phyloP scores from a whole-genome alignment of 148 eudicot species.

The Vaccinium macrocarpon region DNA sequence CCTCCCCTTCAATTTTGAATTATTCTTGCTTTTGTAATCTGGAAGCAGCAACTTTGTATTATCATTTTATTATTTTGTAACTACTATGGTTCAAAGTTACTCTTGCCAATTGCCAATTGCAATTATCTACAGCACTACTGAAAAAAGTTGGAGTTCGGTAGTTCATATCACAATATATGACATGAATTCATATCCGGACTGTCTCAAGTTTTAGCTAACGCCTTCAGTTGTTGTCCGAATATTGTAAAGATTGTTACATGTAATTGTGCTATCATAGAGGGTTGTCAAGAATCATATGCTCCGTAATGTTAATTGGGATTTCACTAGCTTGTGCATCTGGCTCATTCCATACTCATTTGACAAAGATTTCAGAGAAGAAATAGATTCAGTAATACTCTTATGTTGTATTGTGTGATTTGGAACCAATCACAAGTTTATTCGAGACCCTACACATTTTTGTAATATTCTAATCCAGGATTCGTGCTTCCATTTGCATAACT shows the following conservation, averaged over 20 bases:
- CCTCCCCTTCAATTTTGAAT: not conserved
- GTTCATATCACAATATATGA: not conserved
- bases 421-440: not conserved
- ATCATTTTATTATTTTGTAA: not conserved
- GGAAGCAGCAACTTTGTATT: not conserved
- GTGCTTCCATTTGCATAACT: not conserved
- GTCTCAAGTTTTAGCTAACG: not conserved
- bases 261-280: not conserved
- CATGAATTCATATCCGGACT: not conserved
- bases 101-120: not conserved
- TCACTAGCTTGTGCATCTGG: not conserved
- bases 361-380: not conserved
- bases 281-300: not conserved
- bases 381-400: not conserved
- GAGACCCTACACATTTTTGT: not conserved
- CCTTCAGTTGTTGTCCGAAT: not conserved
- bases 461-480: not conserved
- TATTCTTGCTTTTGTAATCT: not conserved
- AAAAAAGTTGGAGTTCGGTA: not conserved
- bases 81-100: not conserved
- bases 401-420: not conserved
- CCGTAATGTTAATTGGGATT: not conserved
- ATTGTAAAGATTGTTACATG: not conserved
- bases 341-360: not conserved
- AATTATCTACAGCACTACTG: not conserved